A percentile compares a stretch with the other conserved stretches of the same genome.
These are phyloP conservation scores for Magnusiomyces suaveolens DNA, from an alignment of 1,139 yeast genomes.

Conservation along the genomic window DNA sequence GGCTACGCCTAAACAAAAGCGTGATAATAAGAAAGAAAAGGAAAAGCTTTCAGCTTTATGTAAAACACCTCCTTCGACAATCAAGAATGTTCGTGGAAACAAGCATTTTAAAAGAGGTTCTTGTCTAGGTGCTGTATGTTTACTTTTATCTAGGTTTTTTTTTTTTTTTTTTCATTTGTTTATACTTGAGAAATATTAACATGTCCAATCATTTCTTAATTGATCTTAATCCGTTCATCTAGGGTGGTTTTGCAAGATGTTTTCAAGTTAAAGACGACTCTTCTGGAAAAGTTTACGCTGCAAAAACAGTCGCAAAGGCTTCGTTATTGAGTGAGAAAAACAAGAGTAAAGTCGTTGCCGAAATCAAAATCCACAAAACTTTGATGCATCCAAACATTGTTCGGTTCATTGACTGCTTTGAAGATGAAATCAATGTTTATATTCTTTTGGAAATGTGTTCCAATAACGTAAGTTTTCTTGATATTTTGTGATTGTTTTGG, in stretches of 20 bases:
- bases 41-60: slow-evolving; percentile 78
- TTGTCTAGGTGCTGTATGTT: slow-evolving; percentile 68
- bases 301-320: slow-evolving; percentile 95
- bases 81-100: slow-evolving; percentile 67
- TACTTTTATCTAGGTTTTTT: too few relatives aligned
- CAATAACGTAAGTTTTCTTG: slow-evolving; percentile 33
- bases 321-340: slow-evolving; percentile 89
- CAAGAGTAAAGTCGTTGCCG: slow-evolving; percentile 73
- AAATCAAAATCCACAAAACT: slow-evolving; percentile 88
- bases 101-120: slow-evolving; percentile 84
- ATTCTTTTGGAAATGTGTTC: slow-evolving; percentile 86
- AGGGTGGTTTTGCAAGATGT: slow-evolving; percentile 97
- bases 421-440: slow-evolving; percentile 88
- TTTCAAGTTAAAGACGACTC: slow-evolving; percentile 83
- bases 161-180: not conserved
- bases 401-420: slow-evolving; percentile 87
- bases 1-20: slow-evolving; percentile 11
- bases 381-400: slow-evolving; percentile 86
- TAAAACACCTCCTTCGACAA: slow-evolving; percentile 90
- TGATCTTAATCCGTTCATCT: too few relatives aligned
- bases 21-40: slow-evolving; percentile 72
- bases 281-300: slow-evolving; percentile 77
- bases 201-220: too few relatives aligned
- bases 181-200: not conserved
- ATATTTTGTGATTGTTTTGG: not conserved